A percentile compares a stretch with the other conserved stretches of the same genome.
Evolutionary conservation across 441 rosid genomes (phyloP).

Genomic region (Bocquillonia castaneifolia): DNA sequence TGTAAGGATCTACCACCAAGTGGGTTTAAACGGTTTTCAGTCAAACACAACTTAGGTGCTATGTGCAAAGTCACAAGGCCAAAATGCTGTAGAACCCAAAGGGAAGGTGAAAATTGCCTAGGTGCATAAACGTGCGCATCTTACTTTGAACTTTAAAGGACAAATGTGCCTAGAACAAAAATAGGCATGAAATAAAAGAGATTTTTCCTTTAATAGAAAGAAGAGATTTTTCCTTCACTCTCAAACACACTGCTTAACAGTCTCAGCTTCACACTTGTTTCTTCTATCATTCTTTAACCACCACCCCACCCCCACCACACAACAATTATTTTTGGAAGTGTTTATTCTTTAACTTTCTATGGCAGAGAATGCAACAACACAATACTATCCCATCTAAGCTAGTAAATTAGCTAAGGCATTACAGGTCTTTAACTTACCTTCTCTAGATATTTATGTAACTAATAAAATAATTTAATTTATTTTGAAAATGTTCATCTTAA

Average conservation of each 20-base stretch:
- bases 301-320: too few relatives aligned
- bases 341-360: too few relatives aligned
- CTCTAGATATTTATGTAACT: not conserved
- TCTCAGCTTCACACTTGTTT: not conserved
- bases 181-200: not conserved
- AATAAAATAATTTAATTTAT: not conserved
- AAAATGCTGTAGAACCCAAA: not conserved
- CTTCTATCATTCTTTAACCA: not conserved
- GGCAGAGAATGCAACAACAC: too few relatives aligned
- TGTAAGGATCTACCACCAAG: not conserved
- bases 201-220: too few relatives aligned
- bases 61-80: not conserved
- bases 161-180: not conserved
- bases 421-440: not conserved
- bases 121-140: not conserved
- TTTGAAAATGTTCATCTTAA: not conserved
- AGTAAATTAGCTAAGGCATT: not conserved
- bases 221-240: not conserved
- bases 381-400: not conserved
- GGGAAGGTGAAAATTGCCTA: not conserved
- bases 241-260: not conserved
- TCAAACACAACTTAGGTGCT: not conserved
- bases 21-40: not conserved
- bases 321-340: too few relatives aligned
- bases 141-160: not conserved